A percentile compares a stretch with the other conserved stretches of the same genome.
These are phyloP conservation scores for Sarocladium kiliense DNA, from an alignment of 2,329 filamentous ascomycete genomes.

Conservation along the genomic window DNA sequence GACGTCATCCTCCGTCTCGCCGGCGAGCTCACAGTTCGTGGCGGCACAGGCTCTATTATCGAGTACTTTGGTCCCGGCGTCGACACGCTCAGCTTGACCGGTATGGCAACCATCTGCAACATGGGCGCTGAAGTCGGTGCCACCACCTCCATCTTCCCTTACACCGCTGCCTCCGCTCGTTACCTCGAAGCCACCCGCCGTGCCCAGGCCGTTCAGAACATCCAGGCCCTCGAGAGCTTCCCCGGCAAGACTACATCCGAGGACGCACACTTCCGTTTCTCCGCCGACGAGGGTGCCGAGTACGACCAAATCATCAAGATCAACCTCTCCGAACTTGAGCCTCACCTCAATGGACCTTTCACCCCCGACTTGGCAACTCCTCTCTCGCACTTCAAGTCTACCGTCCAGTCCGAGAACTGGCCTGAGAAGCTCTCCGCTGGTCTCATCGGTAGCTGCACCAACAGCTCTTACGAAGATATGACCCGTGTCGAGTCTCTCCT, in stretches of 20 bases:
- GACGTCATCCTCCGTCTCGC: conserved; percentile 90
- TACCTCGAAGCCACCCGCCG: conserved; percentile 81
- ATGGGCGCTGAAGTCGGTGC: conserved; percentile 90
- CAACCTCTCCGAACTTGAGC: conserved; percentile 83
- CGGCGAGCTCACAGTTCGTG: conserved; percentile 84
- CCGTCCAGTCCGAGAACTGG: conserved; percentile 81
- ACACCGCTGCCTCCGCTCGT: conserved; percentile 74
- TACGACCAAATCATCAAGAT: conserved; percentile 93
- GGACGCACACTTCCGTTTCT: conserved; percentile 58
- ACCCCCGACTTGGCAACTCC: conserved; percentile 94
- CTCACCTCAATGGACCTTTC: conserved; percentile 95
- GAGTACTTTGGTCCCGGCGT: conserved; percentile 93
- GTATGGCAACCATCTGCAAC: conserved; percentile 88
- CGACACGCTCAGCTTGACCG: conserved; percentile 81
- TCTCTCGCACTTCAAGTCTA: conserved; percentile 81
- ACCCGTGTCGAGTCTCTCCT: conserved; percentile 89
- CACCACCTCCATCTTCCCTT: conserved; percentile 95
- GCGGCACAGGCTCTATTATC: conserved; percentile 90
- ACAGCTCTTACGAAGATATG: conserved; percentile 99
- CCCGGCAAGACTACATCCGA: conserved; percentile 34
- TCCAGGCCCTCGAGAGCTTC: conserved; percentile 54
- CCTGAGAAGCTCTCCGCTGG: conserved; percentile 86
- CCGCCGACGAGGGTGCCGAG: conserved; percentile 72
- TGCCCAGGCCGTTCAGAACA: conserved; percentile 59
- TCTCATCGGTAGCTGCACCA: conserved; percentile 96